Percentiles rank a stretch among this genome's conserved stretches.
phyloP scores from a whole-genome alignment of 306 rosid genomes.

The Medicago arabica region DNA sequence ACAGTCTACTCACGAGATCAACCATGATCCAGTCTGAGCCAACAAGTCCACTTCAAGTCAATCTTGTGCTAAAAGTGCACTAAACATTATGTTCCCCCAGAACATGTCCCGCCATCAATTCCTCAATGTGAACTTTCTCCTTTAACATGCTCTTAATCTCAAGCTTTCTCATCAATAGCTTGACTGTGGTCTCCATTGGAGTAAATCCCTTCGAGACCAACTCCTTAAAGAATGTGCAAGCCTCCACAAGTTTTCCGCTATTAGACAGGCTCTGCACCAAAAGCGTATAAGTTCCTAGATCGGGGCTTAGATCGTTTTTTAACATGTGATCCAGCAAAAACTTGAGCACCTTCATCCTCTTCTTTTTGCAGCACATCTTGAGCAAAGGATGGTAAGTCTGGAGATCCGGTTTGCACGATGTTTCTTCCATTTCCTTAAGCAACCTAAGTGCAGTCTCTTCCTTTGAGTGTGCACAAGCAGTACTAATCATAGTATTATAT shows the following conservation, averaged over 20 bases:
- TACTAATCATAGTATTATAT: constrained; percentile 65
- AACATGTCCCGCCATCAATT: constrained; percentile 53
- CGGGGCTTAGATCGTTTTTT: constrained; percentile 63
- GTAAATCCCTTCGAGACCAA: constrained; percentile 59
- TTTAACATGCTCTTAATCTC: constrained; percentile 65
- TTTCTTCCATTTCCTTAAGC: constrained; percentile 85
- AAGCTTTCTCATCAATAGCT: constrained; percentile 54
- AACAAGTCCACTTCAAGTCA: not conserved
- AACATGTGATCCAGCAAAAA: constrained; percentile 84
- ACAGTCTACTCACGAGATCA: not conserved
- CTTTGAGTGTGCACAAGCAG: constrained; percentile 64
- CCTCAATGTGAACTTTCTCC: constrained; percentile 59
- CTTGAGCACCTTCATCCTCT: constrained; percentile 79
- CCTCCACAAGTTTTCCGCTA: constrained; percentile 59
- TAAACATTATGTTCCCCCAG: not conserved
- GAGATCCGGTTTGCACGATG: constrained; percentile 57
- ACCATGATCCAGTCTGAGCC: not conserved
- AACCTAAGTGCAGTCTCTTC: constrained; percentile 86
- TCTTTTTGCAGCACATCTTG: constrained; percentile 85
- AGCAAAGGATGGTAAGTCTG: constrained; percentile 78
- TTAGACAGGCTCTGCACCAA: constrained; percentile 59
- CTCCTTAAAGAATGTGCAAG: constrained; percentile 67
- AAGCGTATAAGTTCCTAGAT: constrained; percentile 64
- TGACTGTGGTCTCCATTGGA: constrained; percentile 48
- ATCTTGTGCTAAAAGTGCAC: constrained; percentile 1